Evolutionary conservation across 1,284 basidiomycete genomes (phyloP).

Genomic region (Pholiota adiposa): DNA sequence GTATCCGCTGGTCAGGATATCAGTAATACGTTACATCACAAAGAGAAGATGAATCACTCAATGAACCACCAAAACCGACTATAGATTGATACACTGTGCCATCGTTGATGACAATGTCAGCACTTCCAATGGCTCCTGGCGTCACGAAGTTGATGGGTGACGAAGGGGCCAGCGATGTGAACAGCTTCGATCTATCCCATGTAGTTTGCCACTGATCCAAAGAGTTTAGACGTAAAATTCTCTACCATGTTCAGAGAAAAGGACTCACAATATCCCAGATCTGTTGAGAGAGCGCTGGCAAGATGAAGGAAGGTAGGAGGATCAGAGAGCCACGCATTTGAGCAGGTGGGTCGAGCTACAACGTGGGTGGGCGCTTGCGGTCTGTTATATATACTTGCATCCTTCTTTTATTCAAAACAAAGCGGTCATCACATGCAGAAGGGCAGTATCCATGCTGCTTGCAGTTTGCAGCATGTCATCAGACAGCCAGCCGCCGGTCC

Average conservation of each 20-base stretch:
- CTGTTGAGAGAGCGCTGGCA: slow-evolving; percentile 9
- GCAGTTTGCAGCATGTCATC: slow-evolving; percentile 1
- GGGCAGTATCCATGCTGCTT: neutral
- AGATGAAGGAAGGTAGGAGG: neutral
- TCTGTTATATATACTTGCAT: neutral
- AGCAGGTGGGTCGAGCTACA: neutral
- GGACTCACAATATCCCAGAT: slow-evolving; percentile 21
- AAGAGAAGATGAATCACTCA: too few relatives aligned
- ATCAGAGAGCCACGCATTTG: slow-evolving; percentile 8
- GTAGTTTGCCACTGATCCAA: slow-evolving; percentile 61
- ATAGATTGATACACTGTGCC: slow-evolving; percentile 47
- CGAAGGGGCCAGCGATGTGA: slow-evolving; percentile 48
- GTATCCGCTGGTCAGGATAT: slow-evolving; percentile 47
- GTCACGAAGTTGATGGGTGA: slow-evolving; percentile 58
- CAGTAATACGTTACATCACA: too few relatives aligned
- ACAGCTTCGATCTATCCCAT: slow-evolving; percentile 56
- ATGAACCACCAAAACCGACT: slow-evolving; percentile 52
- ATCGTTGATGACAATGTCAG: slow-evolving; percentile 53
- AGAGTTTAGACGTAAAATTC: neutral
- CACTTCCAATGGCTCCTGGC: slow-evolving; percentile 46
- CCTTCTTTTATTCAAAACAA: neutral
- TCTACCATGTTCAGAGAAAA: neutral
- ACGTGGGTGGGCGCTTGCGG: neutral
- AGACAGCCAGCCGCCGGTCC: neutral
- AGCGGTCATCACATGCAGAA: neutral